Percentiles rank a stretch among this genome's conserved stretches.
phyloP scores from a whole-genome alignment of 768 basidiomycete genomes.

The Kwoniella mangroviensis region DNA sequence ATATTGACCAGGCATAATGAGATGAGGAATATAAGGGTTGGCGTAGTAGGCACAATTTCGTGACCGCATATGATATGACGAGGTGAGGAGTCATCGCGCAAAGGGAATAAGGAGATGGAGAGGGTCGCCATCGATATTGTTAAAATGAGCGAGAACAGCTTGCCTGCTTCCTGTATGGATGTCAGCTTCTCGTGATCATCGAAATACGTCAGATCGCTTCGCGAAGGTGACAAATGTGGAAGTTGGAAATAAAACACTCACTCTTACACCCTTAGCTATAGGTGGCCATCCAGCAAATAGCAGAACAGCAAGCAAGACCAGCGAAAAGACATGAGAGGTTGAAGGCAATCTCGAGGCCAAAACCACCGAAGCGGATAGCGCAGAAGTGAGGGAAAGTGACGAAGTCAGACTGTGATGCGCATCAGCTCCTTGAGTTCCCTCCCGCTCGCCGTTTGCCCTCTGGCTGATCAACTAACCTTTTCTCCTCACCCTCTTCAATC shows the following conservation, averaged over 20 bases:
- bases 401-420: slow-evolving; percentile 46
- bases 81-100: not conserved
- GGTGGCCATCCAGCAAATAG: slow-evolving; percentile 53
- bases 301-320: slow-evolving; percentile 58
- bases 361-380: slow-evolving; percentile 89
- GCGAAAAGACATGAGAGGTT: slow-evolving; percentile 83
- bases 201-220: too few species aligned
- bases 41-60: slow-evolving; percentile 14
- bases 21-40: slow-evolving; percentile 31
- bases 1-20: slow-evolving; percentile 31
- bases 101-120: slow-evolving; percentile 41
- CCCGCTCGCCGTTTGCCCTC: too few species aligned
- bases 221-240: too few species aligned
- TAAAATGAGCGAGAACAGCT: slow-evolving; percentile 36
- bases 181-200: too few species aligned
- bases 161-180: slow-evolving; percentile 42
- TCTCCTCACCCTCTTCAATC: slow-evolving; percentile 34
- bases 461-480: slow-evolving; percentile 37
- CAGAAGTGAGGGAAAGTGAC: slow-evolving; percentile 64
- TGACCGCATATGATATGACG: not conserved
- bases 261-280: slow-evolving; percentile 45
- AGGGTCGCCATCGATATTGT: slow-evolving; percentile 38
- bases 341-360: slow-evolving; percentile 84
- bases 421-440: not conserved
- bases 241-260: too few species aligned